Evolutionary conservation across 2,329 filamentous ascomycete genomes (phyloP).

Genomic region (Xylaria sp.): DNA sequence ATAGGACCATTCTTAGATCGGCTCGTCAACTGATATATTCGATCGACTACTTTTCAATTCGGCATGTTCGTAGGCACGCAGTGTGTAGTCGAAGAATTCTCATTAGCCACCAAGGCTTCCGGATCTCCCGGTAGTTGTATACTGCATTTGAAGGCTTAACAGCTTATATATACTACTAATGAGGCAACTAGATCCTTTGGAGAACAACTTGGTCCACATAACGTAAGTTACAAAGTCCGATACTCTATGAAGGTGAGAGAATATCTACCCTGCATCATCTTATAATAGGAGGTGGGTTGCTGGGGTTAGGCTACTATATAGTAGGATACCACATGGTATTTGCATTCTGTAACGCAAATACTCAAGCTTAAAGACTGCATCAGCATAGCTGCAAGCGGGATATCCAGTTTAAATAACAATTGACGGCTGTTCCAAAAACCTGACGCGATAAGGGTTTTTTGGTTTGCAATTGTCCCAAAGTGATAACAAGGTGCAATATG

Average conservation of each 20-base stretch:
- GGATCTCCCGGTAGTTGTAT: not conserved
- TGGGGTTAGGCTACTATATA: conserved; percentile 6
- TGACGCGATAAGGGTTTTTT: not conserved
- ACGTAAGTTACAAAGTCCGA: not conserved
- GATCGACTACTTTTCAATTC: conserved; percentile 2
- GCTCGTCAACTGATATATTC: conserved; percentile 7
- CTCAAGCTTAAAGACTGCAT: not conserved
- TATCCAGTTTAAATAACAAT: not conserved
- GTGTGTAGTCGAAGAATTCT: not conserved
- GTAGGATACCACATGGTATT: not conserved
- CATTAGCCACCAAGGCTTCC: not conserved
- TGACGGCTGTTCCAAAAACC: not conserved
- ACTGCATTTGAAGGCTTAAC: not conserved
- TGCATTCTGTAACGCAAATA: conserved; percentile 1
- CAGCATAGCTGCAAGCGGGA: not conserved
- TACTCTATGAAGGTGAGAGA: conserved; percentile 2
- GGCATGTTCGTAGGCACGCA: no score
- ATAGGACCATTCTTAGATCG: conserved; percentile 12
- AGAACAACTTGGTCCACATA: not conserved
- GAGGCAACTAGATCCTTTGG: not conserved
- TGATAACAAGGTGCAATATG: no score
- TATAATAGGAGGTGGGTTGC: conserved; percentile 6
- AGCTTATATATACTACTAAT: not conserved
- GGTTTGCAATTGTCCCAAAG: no score
- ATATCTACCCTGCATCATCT: conserved; percentile 9